Conservation (phyloP, 1,284 basidiomycete species). For the Cryptococcus hybrid region DNA sequence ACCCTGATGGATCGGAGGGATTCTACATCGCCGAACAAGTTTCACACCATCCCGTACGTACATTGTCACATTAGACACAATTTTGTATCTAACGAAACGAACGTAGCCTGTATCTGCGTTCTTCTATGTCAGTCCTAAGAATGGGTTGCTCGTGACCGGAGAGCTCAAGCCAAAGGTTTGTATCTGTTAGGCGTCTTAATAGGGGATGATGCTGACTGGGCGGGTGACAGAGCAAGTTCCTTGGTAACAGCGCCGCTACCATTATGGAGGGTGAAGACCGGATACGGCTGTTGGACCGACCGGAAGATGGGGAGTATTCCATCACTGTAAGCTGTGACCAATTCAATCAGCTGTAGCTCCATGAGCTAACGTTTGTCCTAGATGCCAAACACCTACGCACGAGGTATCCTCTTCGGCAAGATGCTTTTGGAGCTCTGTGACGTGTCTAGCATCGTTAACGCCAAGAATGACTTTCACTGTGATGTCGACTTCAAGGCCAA, state of each 20-base stretch:
- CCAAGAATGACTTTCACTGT: constrained; percentile 68
- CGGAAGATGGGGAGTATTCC: constrained; percentile 68
- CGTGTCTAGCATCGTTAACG: constrained; percentile 79
- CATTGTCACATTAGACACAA: neutral
- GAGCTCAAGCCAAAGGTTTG: constrained; percentile 82
- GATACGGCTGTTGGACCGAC: constrained; percentile 72
- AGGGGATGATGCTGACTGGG: neutral
- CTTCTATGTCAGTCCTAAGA: constrained; percentile 93
- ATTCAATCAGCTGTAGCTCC: neutral
- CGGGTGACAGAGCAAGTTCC: constrained; percentile 66
- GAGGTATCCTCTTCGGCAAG: constrained; percentile 96
- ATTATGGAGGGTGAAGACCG: constrained; percentile 96
- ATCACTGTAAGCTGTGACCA: constrained; percentile 35
- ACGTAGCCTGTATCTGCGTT: constrained; percentile 82
- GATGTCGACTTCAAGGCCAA: constrained; percentile 99
- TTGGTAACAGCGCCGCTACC: constrained; percentile 94
- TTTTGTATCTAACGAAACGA: neutral
- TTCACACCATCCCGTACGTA: constrained; percentile 48
- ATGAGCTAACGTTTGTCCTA: constrained; percentile 6
- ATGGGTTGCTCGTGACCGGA: constrained; percentile 74
- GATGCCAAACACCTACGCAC: constrained; percentile 97
- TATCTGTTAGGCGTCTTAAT: neutral
- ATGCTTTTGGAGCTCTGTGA: constrained; percentile 98
- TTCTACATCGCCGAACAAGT: constrained; percentile 98
- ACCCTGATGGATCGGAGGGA: constrained; percentile 83